These are phyloP conservation scores for Leptographium procerum DNA, from an alignment of 2,329 filamentous ascomycete species.

Conservation along the genomic window DNA sequence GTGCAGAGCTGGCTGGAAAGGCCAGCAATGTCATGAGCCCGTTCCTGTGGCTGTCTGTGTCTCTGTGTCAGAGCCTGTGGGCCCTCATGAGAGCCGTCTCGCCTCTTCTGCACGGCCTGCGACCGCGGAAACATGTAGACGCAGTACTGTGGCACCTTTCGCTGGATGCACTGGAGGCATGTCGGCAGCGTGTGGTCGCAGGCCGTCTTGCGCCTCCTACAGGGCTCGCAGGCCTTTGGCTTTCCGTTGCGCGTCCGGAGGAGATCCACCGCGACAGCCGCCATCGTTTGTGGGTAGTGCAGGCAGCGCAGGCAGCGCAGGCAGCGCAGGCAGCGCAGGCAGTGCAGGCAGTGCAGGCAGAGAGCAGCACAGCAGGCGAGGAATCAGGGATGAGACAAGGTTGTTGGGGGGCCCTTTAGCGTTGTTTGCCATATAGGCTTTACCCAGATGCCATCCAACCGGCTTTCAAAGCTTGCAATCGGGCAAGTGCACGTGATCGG, in stretches of 20 bases:
- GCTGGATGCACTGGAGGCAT: neutral
- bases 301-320: too few relatives aligned
- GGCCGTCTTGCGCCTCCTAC: conserved; percentile 1
- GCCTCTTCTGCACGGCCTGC: neutral
- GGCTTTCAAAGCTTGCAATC: too few relatives aligned
- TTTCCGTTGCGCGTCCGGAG: neutral
- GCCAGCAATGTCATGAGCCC: neutral
- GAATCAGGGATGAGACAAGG: too few relatives aligned
- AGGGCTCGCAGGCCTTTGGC: conserved; percentile 3
- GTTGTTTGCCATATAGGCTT: too few relatives aligned
- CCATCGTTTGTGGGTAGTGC: neutral
- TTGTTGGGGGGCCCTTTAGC: too few relatives aligned
- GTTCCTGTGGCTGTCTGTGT: neutral
- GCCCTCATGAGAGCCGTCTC: neutral
- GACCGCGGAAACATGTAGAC: neutral
- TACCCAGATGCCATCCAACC: too few relatives aligned
- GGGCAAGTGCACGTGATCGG: neutral
- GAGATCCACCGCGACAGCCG: neutral
- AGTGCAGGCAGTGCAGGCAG: too few relatives aligned
- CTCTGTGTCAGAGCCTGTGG: neutral
- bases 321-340: too few relatives aligned
- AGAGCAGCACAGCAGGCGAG: too few relatives aligned
- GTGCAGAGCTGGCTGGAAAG: neutral
- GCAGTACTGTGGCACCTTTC: neutral
- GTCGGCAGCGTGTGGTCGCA: conserved; percentile 1